A percentile compares a stretch with the other conserved stretches of the same genome.
Evolutionary conservation across 1,284 basidiomycete species (phyloP).

Genomic region (Ganoderma sp.): DNA sequence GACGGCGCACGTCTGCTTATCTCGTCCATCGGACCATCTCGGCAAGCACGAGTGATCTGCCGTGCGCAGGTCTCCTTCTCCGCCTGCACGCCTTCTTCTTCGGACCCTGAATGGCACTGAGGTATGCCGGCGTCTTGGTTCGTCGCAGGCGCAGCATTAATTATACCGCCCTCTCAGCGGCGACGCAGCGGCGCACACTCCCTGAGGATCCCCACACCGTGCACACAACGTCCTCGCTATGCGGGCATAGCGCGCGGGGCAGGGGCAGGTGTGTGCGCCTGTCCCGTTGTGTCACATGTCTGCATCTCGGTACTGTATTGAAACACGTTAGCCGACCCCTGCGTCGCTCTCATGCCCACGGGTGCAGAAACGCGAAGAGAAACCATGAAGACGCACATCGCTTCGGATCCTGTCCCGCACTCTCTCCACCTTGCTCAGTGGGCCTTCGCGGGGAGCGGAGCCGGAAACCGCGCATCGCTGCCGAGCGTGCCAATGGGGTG

Average conservation of each 20-base stretch:
- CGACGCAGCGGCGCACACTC: neutral
- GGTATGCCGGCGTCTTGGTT: neutral
- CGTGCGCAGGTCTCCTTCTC: neutral
- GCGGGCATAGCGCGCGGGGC: neutral
- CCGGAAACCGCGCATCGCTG: constrained; percentile 1
- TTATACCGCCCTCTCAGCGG: neutral
- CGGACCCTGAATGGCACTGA: neutral
- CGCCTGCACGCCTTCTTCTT: neutral
- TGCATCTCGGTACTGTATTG: neutral
- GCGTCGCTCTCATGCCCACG: neutral
- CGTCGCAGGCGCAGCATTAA: neutral
- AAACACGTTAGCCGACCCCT: neutral
- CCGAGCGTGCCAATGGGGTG: constrained; percentile 1
- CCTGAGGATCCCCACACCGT: neutral
- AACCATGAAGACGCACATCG: neutral
- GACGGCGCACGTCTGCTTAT: constrained; percentile 1
- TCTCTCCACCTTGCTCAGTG: neutral
- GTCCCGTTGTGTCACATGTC: neutral
- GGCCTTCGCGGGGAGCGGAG: constrained; percentile 4
- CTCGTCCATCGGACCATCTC: constrained; percentile 7
- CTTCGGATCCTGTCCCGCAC: constrained; percentile 6
- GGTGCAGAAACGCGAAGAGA: neutral
- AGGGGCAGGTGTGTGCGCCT: neutral
- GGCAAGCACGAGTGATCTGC: neutral
- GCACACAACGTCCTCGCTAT: neutral